Evolutionary conservation across 805 yeast genomes (phyloP).

Genomic region (Ogataea allantospora): DNA sequence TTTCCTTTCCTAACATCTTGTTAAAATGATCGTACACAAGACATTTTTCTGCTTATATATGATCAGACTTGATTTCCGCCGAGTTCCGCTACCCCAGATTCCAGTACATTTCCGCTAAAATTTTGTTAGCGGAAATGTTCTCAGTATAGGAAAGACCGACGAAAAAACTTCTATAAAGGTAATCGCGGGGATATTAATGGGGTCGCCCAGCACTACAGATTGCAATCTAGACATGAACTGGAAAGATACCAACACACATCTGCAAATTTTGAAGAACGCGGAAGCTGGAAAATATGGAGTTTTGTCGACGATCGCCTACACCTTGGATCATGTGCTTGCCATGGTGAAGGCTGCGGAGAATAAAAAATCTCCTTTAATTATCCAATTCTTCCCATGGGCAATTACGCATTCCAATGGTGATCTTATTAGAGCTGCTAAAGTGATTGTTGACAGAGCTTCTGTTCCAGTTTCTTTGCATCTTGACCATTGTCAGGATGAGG

Average conservation of each 20-base stretch:
- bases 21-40: background rate
- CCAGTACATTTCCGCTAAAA: conserved; percentile 3
- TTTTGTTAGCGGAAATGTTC: conserved; percentile 1
- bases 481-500: conserved; percentile 37
- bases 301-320: conserved; percentile 36
- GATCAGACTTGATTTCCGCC: background rate
- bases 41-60: background rate
- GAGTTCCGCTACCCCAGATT: conserved; percentile 2
- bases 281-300: conserved; percentile 35
- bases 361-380: conserved; percentile 33
- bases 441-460: conserved; percentile 29
- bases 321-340: conserved; percentile 35
- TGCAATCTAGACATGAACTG: conserved; percentile 17
- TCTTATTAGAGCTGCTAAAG: conserved; percentile 28
- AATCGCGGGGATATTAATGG: background rate
- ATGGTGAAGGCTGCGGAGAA: conserved; percentile 37
- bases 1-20: background rate
- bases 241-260: conserved; percentile 28
- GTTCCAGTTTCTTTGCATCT: conserved; percentile 38
- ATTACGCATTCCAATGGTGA: conserved; percentile 33
- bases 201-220: too few relatives aligned
- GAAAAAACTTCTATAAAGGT: background rate
- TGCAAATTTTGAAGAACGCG: conserved; percentile 32
- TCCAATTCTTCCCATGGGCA: conserved; percentile 39
- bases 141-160: background rate